Conservation (phyloP, 345 rosid genomes). For the Microthlaspi erraticum region DNA sequence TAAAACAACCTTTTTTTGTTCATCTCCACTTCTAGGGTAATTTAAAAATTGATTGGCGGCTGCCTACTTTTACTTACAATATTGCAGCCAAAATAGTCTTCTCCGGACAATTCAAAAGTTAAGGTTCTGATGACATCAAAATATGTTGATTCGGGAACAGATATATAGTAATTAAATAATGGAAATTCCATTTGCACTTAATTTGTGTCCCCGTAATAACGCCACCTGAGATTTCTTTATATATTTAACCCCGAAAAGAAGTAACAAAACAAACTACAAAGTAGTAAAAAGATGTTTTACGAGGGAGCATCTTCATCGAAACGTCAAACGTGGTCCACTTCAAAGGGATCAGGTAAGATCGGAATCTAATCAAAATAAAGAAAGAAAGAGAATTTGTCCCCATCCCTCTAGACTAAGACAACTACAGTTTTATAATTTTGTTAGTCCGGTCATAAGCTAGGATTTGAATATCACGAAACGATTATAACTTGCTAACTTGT, state of each 20-base stretch:
- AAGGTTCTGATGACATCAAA: conserved; percentile 42
- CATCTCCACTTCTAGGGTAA: not conserved
- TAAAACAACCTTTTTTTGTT: not conserved
- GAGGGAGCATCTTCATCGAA: conserved; percentile 33
- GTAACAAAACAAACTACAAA: conserved; percentile 10
- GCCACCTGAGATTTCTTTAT: conserved; percentile 22
- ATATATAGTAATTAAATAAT: conserved; percentile 16
- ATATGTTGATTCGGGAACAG: conserved; percentile 35
- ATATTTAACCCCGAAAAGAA: not conserved
- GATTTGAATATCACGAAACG: not conserved
- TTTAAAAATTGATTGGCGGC: conserved; percentile 5
- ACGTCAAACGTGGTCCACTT: conserved; percentile 40
- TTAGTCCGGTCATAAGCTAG: not conserved
- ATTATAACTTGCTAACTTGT: not conserved
- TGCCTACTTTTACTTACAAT: conserved; percentile 27
- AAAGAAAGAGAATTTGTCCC: conserved; percentile 35
- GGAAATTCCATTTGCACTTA: conserved; percentile 19
- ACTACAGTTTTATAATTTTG: not conserved
- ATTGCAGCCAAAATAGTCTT: conserved; percentile 29
- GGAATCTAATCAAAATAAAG: conserved; percentile 36
- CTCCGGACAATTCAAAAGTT: conserved; percentile 20
- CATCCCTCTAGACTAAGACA: conserved; percentile 14
- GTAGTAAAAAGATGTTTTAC: conserved; percentile 10
- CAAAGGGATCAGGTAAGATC: conserved; percentile 42
- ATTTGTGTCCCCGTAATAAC: not conserved